Base-by-base conservation (phyloP, 2,329 filamentous ascomycete genomes). In the Sarocladiaceae sp. region DNA sequence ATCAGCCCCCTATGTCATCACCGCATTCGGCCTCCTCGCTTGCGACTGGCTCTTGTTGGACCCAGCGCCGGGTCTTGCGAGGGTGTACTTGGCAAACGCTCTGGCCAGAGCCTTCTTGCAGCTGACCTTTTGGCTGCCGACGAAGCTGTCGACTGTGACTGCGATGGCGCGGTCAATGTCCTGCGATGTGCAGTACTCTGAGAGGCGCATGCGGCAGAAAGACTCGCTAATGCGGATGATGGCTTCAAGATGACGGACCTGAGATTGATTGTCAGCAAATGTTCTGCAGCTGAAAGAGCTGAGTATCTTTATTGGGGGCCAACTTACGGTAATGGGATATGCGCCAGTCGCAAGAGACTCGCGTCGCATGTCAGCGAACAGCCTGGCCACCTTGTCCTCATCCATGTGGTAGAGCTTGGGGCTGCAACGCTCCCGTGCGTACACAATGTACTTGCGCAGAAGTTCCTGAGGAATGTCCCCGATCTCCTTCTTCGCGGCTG, bases 371-470 rank as follows among this genome's bases (percentile, higher is more conserved):
- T 99, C 94, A 25, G 92, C 89, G 66, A 97, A 99, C 8, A 99
- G 77, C 49, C 93, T 82, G 2, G 94, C 89, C 28, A 99, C 83
- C 75, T 99, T 99, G 72, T 97, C 94, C 67, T 97, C 90, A 60
- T 99, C 94, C 70, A 99, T 96, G 66, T 97, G 90, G 67, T 97
- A 96, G 8, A 99, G 79, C 72, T 96, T 97, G 8, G 94, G 94
- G 51, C 81, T 82, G 69, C 90, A 95, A 62, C 87, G 88, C 68
- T 97, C 91, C 28, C 93, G 82, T 0, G 94, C 91, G 64, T 97
- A 99, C 17, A 97, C 78, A 60, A 99, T 99, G 69, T 97, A 99
- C 72, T 99, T 99, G 58, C 94, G 79, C 58, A 99, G 74, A 42
- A 99, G 75, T 60, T 94, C 90, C 66, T 99, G 94, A 0, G 91